Percentiles rank a stretch among this genome's conserved stretches.
phyloP scores from a whole-genome alignment of 768 basidiomycete genomes.

The Phanerodontia chrysosporium region DNA sequence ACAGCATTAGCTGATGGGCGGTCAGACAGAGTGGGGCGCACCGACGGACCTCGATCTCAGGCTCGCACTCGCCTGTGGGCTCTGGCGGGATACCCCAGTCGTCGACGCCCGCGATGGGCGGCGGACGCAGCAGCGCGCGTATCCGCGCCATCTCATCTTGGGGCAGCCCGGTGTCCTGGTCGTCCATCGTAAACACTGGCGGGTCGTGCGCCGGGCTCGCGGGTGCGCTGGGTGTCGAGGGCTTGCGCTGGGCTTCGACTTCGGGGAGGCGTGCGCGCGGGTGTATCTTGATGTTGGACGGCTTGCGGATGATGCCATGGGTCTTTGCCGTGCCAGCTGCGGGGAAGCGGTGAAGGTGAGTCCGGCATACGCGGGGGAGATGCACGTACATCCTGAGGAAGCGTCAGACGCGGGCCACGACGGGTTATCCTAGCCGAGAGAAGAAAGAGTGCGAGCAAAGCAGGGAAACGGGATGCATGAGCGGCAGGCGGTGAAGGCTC shows the following conservation, averaged over 20 bases:
- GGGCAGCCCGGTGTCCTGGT: constrained; percentile 24
- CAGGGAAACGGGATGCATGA: constrained; percentile 51
- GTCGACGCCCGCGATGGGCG: constrained; percentile 54
- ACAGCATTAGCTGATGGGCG: background rate
- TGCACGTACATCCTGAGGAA: constrained; percentile 39
- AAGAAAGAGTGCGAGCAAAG: constrained; percentile 56
- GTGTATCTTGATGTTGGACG: constrained; percentile 42
- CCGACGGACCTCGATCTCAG: constrained; percentile 52
- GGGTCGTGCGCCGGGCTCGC: constrained; percentile 10
- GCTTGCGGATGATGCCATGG: constrained; percentile 58
- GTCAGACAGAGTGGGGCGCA: background rate
- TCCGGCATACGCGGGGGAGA: background rate
- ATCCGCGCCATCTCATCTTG: constrained; percentile 47
- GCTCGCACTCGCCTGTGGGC: constrained; percentile 51
- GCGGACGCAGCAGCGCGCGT: constrained; percentile 54
- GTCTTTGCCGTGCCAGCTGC: constrained; percentile 28
- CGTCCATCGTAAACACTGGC: constrained; percentile 10
- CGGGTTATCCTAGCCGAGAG: constrained; percentile 54
- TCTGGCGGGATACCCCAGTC: constrained; percentile 79
- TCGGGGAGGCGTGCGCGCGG: constrained; percentile 48
- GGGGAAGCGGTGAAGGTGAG: background rate
- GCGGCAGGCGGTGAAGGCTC: constrained; percentile 41
- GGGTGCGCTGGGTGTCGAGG: constrained; percentile 7
- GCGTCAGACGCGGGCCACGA: constrained; percentile 21
- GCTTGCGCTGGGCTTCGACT: constrained; percentile 23